These are phyloP conservation scores for Setaria italica DNA, from an alignment of 202 grass and related monocot species.

Conservation along the genomic window DNA sequence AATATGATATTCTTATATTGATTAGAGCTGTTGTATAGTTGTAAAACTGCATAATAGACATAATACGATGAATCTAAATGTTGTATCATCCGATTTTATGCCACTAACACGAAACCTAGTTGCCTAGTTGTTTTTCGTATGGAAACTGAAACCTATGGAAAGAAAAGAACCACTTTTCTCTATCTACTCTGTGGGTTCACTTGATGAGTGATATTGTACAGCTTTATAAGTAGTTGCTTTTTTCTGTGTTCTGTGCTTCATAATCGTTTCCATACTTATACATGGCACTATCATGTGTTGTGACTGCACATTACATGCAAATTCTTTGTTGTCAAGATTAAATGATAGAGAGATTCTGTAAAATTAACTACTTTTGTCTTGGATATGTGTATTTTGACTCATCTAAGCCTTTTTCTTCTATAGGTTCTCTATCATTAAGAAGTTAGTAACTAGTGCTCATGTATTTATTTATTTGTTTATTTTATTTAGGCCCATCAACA, in stretches of 20 bases:
- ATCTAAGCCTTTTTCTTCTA: slow-evolving; percentile 2
- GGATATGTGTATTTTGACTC: not conserved
- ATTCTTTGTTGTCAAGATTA: slow-evolving; percentile 13
- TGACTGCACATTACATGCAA: not conserved
- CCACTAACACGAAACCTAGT: slow-evolving; percentile 5
- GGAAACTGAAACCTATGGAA: slow-evolving; percentile 6
- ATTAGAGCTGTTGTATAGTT: slow-evolving; percentile 5
- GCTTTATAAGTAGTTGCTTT: slow-evolving; percentile 3
- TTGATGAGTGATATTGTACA: not conserved
- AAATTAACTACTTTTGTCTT: slow-evolving; percentile 19
- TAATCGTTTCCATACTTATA: slow-evolving; percentile 14
- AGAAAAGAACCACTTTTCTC: not conserved
- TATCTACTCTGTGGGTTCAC: slow-evolving; percentile 32
- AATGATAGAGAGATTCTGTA: not conserved
- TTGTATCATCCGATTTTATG: slow-evolving; percentile 17
- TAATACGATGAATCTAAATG: not conserved
- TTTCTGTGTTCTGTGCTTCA: not conserved
- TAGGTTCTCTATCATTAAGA: slow-evolving; percentile 18
- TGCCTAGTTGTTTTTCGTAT: not conserved
- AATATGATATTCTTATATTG: slow-evolving; percentile 28
- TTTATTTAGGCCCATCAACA: slow-evolving; percentile 26
- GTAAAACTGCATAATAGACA: not conserved
- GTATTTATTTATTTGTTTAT: slow-evolving; percentile 17
- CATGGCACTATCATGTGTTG: not conserved
- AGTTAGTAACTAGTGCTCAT: not conserved